Percentiles rank a stretch among this genome's conserved stretches.
Conservation (phyloP, 768 basidiomycete genomes). For the Lentinula guzmanii region DNA sequence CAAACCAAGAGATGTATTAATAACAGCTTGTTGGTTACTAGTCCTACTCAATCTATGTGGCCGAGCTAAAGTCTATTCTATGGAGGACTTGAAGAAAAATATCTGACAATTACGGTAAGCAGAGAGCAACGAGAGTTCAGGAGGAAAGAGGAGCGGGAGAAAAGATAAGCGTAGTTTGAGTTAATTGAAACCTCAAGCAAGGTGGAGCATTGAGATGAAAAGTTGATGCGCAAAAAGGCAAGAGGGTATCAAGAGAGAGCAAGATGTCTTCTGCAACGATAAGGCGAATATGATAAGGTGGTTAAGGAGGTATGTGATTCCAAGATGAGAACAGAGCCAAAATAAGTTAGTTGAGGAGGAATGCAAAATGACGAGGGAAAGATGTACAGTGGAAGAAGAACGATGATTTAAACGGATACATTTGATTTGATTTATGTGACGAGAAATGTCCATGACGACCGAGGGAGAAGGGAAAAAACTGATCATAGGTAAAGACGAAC, state of each 20-base stretch:
- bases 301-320: not conserved
- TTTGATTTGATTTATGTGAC: not conserved
- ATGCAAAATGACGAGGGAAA: not conserved
- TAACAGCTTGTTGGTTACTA: not conserved
- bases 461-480: not conserved
- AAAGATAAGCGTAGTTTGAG: not conserved
- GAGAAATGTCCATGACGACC: not conserved
- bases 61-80: not conserved
- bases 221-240: not conserved
- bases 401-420: not conserved
- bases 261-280: not conserved
- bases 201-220: not conserved
- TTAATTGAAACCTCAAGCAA: not conserved
- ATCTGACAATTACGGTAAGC: not conserved
- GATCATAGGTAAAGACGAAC: not conserved
- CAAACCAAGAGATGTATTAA: not conserved
- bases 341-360: not conserved
- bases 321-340: not conserved
- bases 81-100: not conserved
- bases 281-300: not conserved
- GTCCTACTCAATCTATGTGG: not conserved
- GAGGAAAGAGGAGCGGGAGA: not conserved
- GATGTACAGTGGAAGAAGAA: not conserved
- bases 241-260: not conserved
- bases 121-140: not conserved